Evolutionary conservation across 2,329 filamentous ascomycete species (phyloP).

Genomic region (Botrytis fabae): DNA sequence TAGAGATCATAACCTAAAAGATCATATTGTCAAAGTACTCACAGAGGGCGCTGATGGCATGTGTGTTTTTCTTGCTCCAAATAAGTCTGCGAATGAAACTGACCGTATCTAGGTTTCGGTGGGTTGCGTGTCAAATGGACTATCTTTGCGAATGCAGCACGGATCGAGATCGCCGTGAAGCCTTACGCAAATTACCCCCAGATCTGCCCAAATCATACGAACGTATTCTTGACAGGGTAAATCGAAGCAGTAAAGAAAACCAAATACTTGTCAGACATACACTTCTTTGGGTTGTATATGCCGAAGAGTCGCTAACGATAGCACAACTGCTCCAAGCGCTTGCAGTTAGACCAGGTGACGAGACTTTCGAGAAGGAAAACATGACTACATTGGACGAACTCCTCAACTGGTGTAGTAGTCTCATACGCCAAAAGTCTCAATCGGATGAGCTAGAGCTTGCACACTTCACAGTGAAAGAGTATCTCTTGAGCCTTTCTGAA

Average conservation of each 20-base stretch:
- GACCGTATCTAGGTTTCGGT: constrained; percentile 27
- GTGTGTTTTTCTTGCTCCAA: constrained; percentile 21
- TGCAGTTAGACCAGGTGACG: constrained; percentile 23
- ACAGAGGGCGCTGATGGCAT: constrained; percentile 29
- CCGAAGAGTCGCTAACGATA: neutral
- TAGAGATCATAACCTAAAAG: constrained; percentile 22
- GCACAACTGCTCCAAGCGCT: constrained; percentile 27
- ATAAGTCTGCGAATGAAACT: constrained; percentile 20
- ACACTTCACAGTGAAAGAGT: constrained; percentile 38
- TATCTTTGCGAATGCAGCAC: constrained; percentile 29
- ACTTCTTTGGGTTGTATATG: constrained; percentile 29
- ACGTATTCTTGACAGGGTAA: constrained; percentile 37
- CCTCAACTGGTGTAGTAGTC: constrained; percentile 34
- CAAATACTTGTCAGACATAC: constrained; percentile 30
- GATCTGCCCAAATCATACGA: constrained; percentile 36
- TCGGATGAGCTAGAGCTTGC: constrained; percentile 29
- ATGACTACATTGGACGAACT: constrained; percentile 31
- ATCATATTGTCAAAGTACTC: constrained; percentile 26
- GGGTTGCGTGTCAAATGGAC: constrained; percentile 30
- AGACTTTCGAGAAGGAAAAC: constrained; percentile 25
- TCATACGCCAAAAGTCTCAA: constrained; percentile 28
- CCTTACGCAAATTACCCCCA: constrained; percentile 27
- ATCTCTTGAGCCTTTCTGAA: constrained; percentile 24
- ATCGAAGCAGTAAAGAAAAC: constrained; percentile 29
- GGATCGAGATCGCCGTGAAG: constrained; percentile 30